Percentiles rank a stretch among this genome's conserved stretches.
Conservation (phyloP, 2,329 filamentous ascomycete genomes). For the Aureobasidium sp. region DNA sequence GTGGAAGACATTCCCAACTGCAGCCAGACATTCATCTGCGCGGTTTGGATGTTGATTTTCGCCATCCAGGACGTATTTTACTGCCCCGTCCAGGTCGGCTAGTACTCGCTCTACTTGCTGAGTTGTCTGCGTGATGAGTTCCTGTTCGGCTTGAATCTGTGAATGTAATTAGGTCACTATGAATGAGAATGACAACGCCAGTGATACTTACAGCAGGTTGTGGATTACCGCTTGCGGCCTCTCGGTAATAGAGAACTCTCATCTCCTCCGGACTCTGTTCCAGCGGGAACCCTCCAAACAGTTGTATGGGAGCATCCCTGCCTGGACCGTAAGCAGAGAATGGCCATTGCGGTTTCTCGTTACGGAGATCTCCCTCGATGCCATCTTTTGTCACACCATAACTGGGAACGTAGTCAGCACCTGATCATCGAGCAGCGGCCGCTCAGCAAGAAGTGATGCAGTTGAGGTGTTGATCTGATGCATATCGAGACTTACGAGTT, state of each 20-base stretch:
- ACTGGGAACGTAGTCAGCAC: conserved; percentile 23
- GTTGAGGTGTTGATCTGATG: background rate
- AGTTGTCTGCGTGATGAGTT: conserved; percentile 56
- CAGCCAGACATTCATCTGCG: conserved; percentile 53
- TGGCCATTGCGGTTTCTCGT: conserved; percentile 73
- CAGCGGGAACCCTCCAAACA: conserved; percentile 70
- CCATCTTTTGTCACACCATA: conserved; percentile 51
- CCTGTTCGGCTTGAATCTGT: conserved; percentile 49
- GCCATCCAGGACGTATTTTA: conserved; percentile 59
- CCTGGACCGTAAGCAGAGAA: conserved; percentile 80
- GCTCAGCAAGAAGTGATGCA: background rate
- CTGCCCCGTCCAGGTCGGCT: conserved; percentile 62
- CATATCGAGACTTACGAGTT: background rate
- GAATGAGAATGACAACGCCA: too few relatives aligned
- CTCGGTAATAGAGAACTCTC: conserved; percentile 63
- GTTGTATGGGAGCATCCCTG: conserved; percentile 66
- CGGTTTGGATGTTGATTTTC: conserved; percentile 70
- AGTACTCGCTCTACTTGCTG: conserved; percentile 67
- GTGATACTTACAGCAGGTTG: conserved; percentile 41
- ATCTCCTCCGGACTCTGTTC: conserved; percentile 90
- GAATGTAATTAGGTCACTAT: background rate
- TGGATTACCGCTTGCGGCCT: conserved; percentile 53
- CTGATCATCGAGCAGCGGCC: background rate
- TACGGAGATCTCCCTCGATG: conserved; percentile 60
- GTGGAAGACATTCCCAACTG: conserved; percentile 5